A percentile compares a stretch with the other conserved stretches of the same genome.
Evolutionary conservation across 495 filamentous ascomycete species (phyloP).

Genomic region (Xylaria scruposa): DNA sequence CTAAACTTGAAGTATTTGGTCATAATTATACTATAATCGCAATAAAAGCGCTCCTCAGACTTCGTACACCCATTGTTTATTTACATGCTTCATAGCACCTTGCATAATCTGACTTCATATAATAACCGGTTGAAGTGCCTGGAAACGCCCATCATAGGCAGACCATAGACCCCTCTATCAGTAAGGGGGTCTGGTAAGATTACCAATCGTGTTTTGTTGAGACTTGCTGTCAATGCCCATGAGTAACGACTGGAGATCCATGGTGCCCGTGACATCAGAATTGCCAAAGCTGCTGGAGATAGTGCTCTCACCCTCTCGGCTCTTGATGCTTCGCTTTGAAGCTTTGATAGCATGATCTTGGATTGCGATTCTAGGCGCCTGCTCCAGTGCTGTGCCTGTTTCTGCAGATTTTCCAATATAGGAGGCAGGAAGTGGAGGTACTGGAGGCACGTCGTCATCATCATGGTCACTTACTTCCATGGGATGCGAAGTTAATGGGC

Average conservation of each 20-base stretch:
- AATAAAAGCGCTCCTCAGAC: neutral
- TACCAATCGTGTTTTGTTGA: slow-evolving; percentile 47
- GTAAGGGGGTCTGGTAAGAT: slow-evolving; percentile 54
- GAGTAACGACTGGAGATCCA: slow-evolving; percentile 55
- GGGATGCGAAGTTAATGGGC: slow-evolving; percentile 58
- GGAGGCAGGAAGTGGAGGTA: slow-evolving; percentile 48
- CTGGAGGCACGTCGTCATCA: slow-evolving; percentile 47
- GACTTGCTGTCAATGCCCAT: slow-evolving; percentile 55
- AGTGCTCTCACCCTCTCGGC: slow-evolving; percentile 46
- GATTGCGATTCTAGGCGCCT: slow-evolving; percentile 29
- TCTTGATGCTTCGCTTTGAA: slow-evolving; percentile 47
- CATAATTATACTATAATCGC: slow-evolving; percentile 17
- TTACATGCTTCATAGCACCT: slow-evolving; percentile 13
- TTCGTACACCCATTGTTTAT: neutral
- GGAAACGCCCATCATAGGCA: neutral
- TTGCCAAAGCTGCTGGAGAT: slow-evolving; percentile 43
- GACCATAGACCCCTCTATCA: slow-evolving; percentile 28
- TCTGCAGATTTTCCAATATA: slow-evolving; percentile 33
- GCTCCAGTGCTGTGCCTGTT: slow-evolving; percentile 29
- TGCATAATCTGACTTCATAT: neutral
- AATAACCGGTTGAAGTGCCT: neutral
- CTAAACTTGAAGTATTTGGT: neutral
- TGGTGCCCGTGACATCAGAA: slow-evolving; percentile 35
- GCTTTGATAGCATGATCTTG: slow-evolving; percentile 44
- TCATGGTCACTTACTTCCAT: slow-evolving; percentile 36